Conservation (phyloP, 2,329 filamentous ascomycete species). For the Chaetomium sp. region DNA sequence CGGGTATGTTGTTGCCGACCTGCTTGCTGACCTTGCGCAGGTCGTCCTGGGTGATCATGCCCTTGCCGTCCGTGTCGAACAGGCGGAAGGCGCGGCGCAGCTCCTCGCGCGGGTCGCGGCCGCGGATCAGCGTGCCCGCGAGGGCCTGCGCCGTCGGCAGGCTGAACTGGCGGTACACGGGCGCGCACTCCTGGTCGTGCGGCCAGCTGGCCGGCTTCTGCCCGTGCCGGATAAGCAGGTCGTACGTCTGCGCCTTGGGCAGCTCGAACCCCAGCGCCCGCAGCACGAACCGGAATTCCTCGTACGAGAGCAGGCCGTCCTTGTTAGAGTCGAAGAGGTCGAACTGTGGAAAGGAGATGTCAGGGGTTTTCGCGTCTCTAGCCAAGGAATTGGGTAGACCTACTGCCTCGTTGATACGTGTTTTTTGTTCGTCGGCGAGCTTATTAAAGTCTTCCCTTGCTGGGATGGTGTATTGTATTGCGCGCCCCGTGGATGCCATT, state of each 20-base stretch:
- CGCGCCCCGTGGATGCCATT: constrained; percentile 33
- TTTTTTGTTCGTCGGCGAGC: constrained; percentile 83
- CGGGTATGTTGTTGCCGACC: constrained; percentile 87
- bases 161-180: constrained; percentile 70
- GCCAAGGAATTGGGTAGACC: constrained; percentile 40
- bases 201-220: constrained; percentile 65
- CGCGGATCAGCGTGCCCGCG: constrained; percentile 77
- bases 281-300: constrained; percentile 95
- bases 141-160: constrained; percentile 73
- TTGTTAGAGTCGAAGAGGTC: constrained; percentile 96
- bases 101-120: constrained; percentile 86
- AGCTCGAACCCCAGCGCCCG: constrained; percentile 94
- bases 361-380: not conserved
- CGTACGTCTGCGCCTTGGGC: constrained; percentile 80
- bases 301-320: constrained; percentile 91
- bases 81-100: constrained; percentile 88
- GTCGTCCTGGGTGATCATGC: constrained; percentile 86
- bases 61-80: constrained; percentile 92
- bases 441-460: constrained; percentile 43
- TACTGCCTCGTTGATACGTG: constrained; percentile 93
- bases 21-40: constrained; percentile 85
- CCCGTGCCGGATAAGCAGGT: constrained; percentile 79
- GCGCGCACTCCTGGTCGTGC: constrained; percentile 56
- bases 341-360: constrained; percentile 59
- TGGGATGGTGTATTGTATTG: constrained; percentile 39